Base-by-base conservation (phyloP, 2,329 filamentous ascomycete genomes). In the Hypomyces rosellus region DNA sequence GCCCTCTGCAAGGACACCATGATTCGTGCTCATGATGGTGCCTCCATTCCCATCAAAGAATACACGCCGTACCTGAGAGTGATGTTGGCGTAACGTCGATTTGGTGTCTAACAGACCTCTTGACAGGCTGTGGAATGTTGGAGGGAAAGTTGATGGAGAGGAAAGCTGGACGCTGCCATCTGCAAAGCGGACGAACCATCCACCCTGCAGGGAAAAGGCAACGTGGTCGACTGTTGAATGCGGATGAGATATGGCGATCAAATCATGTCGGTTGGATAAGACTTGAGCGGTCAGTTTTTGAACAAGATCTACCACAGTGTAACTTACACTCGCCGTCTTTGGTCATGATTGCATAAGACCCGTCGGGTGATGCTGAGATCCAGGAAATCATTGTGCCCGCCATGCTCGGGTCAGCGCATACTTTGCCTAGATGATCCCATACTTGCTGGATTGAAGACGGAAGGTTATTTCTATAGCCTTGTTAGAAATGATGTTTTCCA, bases 101-200 rank as follows among this genome's bases (percentile, higher is more conserved):
- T 46, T 34, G 1, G 30, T 8, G 37, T 55, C 52, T 2, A 55
- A 8, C 34, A 48, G 49, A 8, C 40, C 34, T 1, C 36, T 18
- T 8, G 39, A 12, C 4, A 55, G 46, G n/a, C n/a, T 42, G 38
- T 43, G 48, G 13, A 54, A 55, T 0, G 49, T 12, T 18, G 34
- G 33, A 9, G 52, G 49, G 46, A 55, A 52, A 20, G 49, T 49
- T 8, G 36, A 34, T 8, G 50, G 15, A n/a, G 49, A 49, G 16
- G 54, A 52, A 3, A 52, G n/a, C 14, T 55, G 54, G 38, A 52
- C 47, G 13, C 48, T 54, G 5, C 54, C 52, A 39, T 55, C 52
- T 12, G 46, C 43, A 41, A 54, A 55, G 2, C 49, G 39, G 30
- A 54, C 45, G 8, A 55, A 50, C 44, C 41, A 54, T 9, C 54